A percentile compares a stretch with the other conserved stretches of the same genome.
These are phyloP conservation scores for Bruguiera parviflora DNA, from an alignment of 345 rosid species.

Conservation along the genomic window DNA sequence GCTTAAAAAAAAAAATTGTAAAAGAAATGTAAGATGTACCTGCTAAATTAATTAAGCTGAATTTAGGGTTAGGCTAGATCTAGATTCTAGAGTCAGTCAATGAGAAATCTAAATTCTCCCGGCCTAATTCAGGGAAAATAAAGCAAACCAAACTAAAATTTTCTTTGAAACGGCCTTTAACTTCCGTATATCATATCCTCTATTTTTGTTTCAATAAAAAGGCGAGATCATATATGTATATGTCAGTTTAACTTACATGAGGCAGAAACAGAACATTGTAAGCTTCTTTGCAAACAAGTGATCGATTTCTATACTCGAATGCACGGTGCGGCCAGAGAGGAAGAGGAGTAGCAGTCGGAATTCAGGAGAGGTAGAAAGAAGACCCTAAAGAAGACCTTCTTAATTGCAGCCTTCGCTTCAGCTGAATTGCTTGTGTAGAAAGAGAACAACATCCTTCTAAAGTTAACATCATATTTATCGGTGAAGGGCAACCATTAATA, in stretches of 20 bases:
- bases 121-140: too few species aligned
- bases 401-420: slow-evolving; percentile 8
- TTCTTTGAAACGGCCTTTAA: too few species aligned
- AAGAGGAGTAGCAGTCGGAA: slow-evolving; percentile 7
- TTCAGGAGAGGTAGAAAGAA: slow-evolving; percentile 15
- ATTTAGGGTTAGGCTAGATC: slow-evolving; percentile 12
- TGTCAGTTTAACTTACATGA: slow-evolving; percentile 28
- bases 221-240: not conserved
- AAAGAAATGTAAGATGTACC: too few species aligned
- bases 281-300: slow-evolving; percentile 11
- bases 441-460: not conserved
- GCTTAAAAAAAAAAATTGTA: not conserved
- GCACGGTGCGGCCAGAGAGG: slow-evolving; percentile 1
- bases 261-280: slow-evolving; percentile 13
- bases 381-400: not conserved
- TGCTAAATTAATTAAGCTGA: not conserved
- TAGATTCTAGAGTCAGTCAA: not conserved
- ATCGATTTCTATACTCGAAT: slow-evolving; percentile 13
- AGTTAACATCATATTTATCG: slow-evolving; percentile 15
- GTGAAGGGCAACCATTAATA: slow-evolving; percentile 10
- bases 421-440: not conserved
- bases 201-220: not conserved
- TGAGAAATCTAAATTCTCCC: too few species aligned
- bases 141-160: too few species aligned
- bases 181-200: not conserved